Conservation (phyloP, 1,284 basidiomycete genomes). For the Grifola frondosa region DNA sequence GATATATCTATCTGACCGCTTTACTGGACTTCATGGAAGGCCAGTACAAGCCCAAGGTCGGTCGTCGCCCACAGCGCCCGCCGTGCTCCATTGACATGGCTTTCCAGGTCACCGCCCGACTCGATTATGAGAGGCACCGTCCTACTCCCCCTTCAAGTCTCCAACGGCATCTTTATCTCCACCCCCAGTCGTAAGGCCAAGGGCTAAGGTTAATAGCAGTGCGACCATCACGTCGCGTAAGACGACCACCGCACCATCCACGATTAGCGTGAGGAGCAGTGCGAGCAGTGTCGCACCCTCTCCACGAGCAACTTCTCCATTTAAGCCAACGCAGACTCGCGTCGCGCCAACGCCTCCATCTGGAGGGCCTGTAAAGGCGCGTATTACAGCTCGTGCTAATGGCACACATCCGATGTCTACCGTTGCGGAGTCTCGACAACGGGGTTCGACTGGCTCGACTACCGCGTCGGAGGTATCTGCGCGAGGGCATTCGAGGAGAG, state of each 20-base stretch:
- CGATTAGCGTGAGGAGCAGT: conserved; percentile 20
- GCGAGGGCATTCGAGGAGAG: conserved; percentile 20
- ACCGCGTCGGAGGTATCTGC: conserved; percentile 14
- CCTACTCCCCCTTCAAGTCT: conserved; percentile 54
- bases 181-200: conserved; percentile 42
- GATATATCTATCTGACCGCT: conserved; percentile 12
- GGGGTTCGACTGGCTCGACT: conserved; percentile 23
- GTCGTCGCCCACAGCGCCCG: conserved; percentile 9
- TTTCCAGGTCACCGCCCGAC: conserved; percentile 36
- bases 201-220: conserved; percentile 60
- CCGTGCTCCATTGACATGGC: conserved; percentile 21
- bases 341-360: conserved; percentile 22
- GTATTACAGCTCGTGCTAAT: conserved; percentile 37
- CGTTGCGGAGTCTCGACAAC: conserved; percentile 28
- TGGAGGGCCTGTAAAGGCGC: conserved; percentile 54
- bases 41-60: conserved; percentile 32
- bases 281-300: conserved; percentile 21
- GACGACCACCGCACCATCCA: conserved; percentile 24
- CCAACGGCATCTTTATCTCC: conserved; percentile 37
- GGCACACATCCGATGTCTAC: conserved; percentile 28
- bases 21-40: conserved; percentile 24
- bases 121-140: conserved; percentile 35
- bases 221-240: conserved; percentile 47
- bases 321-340: conserved; percentile 35
- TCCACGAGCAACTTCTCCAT: conserved; percentile 43